Conservation (phyloP, 345 rosid genomes). For the Toxicodendron radicans region DNA sequence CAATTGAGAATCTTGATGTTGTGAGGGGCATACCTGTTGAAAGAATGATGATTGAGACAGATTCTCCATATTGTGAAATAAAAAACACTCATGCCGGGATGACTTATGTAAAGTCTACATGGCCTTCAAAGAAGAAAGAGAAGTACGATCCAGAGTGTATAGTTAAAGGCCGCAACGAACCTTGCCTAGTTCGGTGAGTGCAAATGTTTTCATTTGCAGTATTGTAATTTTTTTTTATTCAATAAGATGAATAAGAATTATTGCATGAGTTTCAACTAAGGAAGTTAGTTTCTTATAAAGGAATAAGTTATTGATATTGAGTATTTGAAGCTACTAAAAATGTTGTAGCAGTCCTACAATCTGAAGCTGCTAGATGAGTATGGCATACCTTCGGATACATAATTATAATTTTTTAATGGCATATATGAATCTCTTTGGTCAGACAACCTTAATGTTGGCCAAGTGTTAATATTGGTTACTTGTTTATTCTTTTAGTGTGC, state of each 20-base stretch:
- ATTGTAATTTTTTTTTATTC: neutral
- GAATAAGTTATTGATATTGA: neutral
- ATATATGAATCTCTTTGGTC: neutral
- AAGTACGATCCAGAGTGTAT: conserved; percentile 69
- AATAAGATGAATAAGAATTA: neutral
- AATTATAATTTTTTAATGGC: neutral
- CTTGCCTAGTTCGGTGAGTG: conserved; percentile 84
- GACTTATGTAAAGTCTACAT: conserved; percentile 54
- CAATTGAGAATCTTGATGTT: conserved; percentile 78
- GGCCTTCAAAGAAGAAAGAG: conserved; percentile 97
- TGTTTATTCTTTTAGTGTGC: neutral
- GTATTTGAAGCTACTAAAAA: neutral
- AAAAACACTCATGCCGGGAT: conserved; percentile 85
- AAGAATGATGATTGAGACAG: conserved; percentile 97
- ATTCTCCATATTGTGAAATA: conserved; percentile 96
- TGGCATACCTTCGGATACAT: neutral
- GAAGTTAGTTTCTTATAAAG: neutral
- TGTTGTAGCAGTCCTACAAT: neutral
- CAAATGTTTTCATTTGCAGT: neutral
- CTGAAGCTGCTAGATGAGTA: neutral
- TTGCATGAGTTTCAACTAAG: neutral
- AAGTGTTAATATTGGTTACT: neutral
- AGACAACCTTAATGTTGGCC: neutral
- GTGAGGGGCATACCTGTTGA: conserved; percentile 70
- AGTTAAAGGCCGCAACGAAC: conserved; percentile 95